Evolutionary conservation across 805 yeast genomes (phyloP), one percentile per base, ranked within the genome.

Genomic region (Pichia californica): DNA sequence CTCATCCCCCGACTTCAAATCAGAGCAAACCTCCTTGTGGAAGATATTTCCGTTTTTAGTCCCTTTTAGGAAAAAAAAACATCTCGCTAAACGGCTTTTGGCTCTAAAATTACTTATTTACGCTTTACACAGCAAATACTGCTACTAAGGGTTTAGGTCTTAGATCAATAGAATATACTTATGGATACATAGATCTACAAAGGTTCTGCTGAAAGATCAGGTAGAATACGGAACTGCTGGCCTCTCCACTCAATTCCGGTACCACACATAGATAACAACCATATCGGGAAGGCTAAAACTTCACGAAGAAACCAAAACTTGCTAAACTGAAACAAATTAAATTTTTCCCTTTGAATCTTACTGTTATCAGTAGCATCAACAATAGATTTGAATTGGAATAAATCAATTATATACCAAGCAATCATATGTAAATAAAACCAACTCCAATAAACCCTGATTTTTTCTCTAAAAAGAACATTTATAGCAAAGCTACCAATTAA

Each of bases 241-340:
- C 87, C 85, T 47, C 96, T 68, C 88, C 88, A 81, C 61, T 87
- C 86, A 31, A 81, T 79, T 37, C 75, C 72, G 11, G 81, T 79
- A 0, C 96, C 96, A 26, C 69, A 50, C 82, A 88, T 81, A 1
- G 96, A 95, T 25, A 66, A 67, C 2, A 82, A 46, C 96, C 96
- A 88, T 19, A 88, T 76, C 0, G 95, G 95, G 18, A 88, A 64
- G 1, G 96, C 96, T 41, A 86, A 62, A 0, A 71, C 3, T 57
- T 88, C 96, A 41, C 96, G 68, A 29, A 77, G 57, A 0, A 73
- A 29, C 96, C 96, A 88, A 20, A 70, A 63, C 1, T 65, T 57
- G 3, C 69, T 31, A 34, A 63, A 45, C 59, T 53, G 37, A 42
- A n/a, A 21, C 4, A 16, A 2, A 18, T 11, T 20, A 27, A 36